These are phyloP conservation scores for Leptodermis oblonga DNA, from an alignment of 257 asterid genomes.

Conservation along the genomic window DNA sequence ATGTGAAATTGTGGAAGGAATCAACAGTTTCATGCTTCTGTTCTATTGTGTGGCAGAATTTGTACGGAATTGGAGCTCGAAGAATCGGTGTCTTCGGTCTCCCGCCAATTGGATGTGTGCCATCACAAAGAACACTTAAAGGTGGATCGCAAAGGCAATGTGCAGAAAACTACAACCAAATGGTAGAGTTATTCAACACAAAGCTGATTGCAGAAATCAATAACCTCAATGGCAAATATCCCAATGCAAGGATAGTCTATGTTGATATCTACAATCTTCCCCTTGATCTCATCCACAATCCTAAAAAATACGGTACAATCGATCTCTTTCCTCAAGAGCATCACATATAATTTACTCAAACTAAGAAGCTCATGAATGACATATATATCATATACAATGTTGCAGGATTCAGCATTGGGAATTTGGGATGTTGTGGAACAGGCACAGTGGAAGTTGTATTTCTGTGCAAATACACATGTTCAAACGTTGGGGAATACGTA, in stretches of 20 bases:
- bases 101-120: slow-evolving; percentile 72
- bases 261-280: slow-evolving; percentile 40
- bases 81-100: slow-evolving; percentile 48
- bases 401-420: slow-evolving; percentile 44
- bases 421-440: slow-evolving; percentile 61
- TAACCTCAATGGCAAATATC: slow-evolving; percentile 27
- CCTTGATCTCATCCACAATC: slow-evolving; percentile 47
- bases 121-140: slow-evolving; percentile 61
- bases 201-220: slow-evolving; percentile 37
- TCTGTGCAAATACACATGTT: slow-evolving; percentile 43
- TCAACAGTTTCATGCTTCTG: neutral
- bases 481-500: slow-evolving; percentile 33
- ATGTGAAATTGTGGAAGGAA: neutral
- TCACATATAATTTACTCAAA: too few species aligned
- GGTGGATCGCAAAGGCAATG: slow-evolving; percentile 53
- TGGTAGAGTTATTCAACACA: slow-evolving; percentile 35
- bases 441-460: slow-evolving; percentile 47
- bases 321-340: neutral
- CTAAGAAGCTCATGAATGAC: too few species aligned
- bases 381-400: neutral
- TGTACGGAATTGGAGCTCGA: slow-evolving; percentile 50
- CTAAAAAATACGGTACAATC: slow-evolving; percentile 52
- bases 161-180: slow-evolving; percentile 36
- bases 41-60: slow-evolving; percentile 30
- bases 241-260: slow-evolving; percentile 34